Evolutionary conservation across 2,329 filamentous ascomycete species (phyloP).

Genomic region (Venturia pyrina): DNA sequence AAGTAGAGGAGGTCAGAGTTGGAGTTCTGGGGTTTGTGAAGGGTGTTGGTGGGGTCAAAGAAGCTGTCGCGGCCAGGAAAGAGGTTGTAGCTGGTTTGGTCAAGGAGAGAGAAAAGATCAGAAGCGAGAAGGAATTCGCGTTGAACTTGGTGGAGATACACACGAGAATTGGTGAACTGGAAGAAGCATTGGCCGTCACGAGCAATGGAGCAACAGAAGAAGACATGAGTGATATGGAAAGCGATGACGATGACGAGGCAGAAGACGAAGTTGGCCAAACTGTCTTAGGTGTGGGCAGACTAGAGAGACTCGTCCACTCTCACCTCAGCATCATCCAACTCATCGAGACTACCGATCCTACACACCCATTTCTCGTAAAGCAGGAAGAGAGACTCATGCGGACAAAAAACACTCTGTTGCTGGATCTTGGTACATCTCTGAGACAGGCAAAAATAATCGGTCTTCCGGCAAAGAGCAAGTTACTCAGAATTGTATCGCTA

Average conservation of each 20-base stretch:
- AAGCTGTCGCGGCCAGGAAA: conserved; percentile 52
- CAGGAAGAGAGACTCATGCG: conserved; percentile 47
- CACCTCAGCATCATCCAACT: conserved; percentile 47
- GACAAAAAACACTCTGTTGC: conserved; percentile 50
- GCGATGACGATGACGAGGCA: conserved; percentile 25
- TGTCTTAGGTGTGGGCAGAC: conserved; percentile 19
- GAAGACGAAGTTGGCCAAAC: conserved; percentile 16
- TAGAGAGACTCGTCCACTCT: conserved; percentile 47
- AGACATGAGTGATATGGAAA: conserved; percentile 23
- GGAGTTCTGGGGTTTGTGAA: conserved; percentile 76
- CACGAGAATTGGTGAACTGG: conserved; percentile 51
- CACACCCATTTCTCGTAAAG: conserved; percentile 53
- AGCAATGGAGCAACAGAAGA: conserved; percentile 16
- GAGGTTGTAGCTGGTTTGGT: conserved; percentile 53
- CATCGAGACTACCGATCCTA: conserved; percentile 39
- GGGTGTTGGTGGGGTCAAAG: conserved; percentile 66
- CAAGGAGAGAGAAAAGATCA: conserved; percentile 56
- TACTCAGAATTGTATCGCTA: conserved; percentile 48
- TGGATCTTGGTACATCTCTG: conserved; percentile 55
- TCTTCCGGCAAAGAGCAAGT: conserved; percentile 28
- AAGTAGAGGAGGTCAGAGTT: conserved; percentile 80
- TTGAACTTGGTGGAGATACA: conserved; percentile 56
- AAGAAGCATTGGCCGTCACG: conserved; percentile 51
- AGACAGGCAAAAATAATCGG: conserved; percentile 42
- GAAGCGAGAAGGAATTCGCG: conserved; percentile 53